These are phyloP conservation scores for Mycena sanguinolenta DNA, from an alignment of 768 basidiomycete species.

Conservation along the genomic window DNA sequence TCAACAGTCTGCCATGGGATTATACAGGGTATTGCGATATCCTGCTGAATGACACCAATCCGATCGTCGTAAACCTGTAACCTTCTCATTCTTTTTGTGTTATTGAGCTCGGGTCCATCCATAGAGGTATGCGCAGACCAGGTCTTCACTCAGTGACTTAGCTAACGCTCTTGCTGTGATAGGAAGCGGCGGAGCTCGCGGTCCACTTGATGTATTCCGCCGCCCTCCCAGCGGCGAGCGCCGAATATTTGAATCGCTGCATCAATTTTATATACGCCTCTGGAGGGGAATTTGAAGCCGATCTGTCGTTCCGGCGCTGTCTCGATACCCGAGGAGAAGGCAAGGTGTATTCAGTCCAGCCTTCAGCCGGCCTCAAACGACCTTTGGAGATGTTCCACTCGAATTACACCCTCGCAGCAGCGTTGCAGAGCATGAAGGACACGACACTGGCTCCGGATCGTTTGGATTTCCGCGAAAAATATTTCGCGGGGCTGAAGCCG, in stretches of 20 bases:
- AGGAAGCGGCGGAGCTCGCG: conserved; percentile 48
- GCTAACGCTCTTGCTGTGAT: background rate
- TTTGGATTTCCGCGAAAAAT: conserved; percentile 54
- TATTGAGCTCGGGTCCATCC: conserved; percentile 40
- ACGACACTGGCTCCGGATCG: conserved; percentile 51
- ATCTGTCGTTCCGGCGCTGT: conserved; percentile 32
- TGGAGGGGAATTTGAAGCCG: conserved; percentile 21
- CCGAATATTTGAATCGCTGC: conserved; percentile 42
- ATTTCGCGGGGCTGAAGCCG: conserved; percentile 50
- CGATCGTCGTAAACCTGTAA: conserved; percentile 55
- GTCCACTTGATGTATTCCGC: conserved; percentile 53
- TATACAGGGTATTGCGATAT: conserved; percentile 55
- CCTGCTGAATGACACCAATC: conserved; percentile 54
- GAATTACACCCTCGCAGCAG: conserved; percentile 38
- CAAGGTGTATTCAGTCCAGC: conserved; percentile 38
- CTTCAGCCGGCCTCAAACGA: conserved; percentile 34
- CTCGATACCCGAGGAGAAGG: conserved; percentile 43
- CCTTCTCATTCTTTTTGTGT: conserved; percentile 52
- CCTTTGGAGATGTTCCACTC: conserved; percentile 42
- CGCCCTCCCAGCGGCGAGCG: conserved; percentile 41
- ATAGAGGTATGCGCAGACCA: conserved; percentile 32
- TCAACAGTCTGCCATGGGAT: conserved; percentile 52
- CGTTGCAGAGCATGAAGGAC: conserved; percentile 41
- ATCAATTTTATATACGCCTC: conserved; percentile 40
- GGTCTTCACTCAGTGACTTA: background rate